Evolutionary conservation across 2,329 filamentous ascomycete genomes (phyloP), one percentile per base, ranked within the genome.

Genomic region (Proliferodiscus dingleyae): DNA sequence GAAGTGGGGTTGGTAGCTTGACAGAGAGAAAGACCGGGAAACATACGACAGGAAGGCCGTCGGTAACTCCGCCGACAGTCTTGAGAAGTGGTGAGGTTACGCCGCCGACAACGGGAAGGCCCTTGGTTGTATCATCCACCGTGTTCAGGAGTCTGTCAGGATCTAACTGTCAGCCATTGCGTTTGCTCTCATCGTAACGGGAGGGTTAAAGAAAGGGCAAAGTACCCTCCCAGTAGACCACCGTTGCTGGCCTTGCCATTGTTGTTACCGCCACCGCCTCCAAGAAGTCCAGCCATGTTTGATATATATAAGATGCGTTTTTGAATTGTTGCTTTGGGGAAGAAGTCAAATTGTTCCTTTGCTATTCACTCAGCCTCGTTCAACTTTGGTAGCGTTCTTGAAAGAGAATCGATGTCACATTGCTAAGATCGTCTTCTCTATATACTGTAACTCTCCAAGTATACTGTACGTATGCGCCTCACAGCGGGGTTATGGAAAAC

Each of bases 231-330:
- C 10, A 54, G 47, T 30, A 54, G 47, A 39, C 52, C 52, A 30
- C 50, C 49, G 29, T 44, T 38, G 6, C 38, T 30, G n/a, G n/a
- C 41, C n/a, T 48, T 42, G 19, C 41, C 39, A 22, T 47, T 49
- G 30, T 49, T 43, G 21, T 45, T 50, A 11, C 40, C 43, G n/a
- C 53, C 53, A 23, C 53, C 53, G 15, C 53, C 53, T 37, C 53
- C 53, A 72, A 73, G 54, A 71, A 71, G 61, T 73, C 69, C 39
- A 67, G 65, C 46, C 77, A 80, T 13, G 24, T 45, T 48, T 45
- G 22, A 15, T 42, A 10, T 22, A 39, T 19, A 19, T n/a, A n/a
- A n/a, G n/a, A 16, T 34, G 32, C 16, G 10, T n/a, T 34, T 34
- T 19, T n/a, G 13, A 9, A 16, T 34, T 19, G 32, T 13, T 33